Evolutionary conservation across 1,284 basidiomycete species (phyloP).

Genomic region (Inonotus obliquus): DNA sequence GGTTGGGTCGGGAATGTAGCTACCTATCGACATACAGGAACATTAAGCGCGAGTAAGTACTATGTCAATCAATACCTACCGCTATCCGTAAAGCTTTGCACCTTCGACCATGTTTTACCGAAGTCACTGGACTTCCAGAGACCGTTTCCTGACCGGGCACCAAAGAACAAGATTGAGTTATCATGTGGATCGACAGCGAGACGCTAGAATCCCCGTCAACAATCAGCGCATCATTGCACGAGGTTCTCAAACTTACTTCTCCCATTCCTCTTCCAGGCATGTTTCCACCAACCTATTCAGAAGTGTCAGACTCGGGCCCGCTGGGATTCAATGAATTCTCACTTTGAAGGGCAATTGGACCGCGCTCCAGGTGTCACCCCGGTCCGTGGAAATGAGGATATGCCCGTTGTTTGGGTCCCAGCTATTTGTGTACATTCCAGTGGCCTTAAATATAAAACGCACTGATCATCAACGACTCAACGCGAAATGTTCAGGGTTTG

Average conservation of each 20-base stretch:
- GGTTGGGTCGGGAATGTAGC: slow-evolving; percentile 49
- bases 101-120: slow-evolving; percentile 51
- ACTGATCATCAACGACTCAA: neutral
- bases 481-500: neutral
- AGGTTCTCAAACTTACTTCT: slow-evolving; percentile 25
- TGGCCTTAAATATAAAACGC: slow-evolving; percentile 33
- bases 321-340: neutral
- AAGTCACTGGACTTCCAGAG: slow-evolving; percentile 60
- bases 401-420: slow-evolving; percentile 64
- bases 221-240: neutral
- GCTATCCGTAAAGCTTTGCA: slow-evolving; percentile 50
- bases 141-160: slow-evolving; percentile 57
- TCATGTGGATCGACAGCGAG: slow-evolving; percentile 59
- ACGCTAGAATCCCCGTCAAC: slow-evolving; percentile 34
- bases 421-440: slow-evolving; percentile 62
- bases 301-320: slow-evolving; percentile 24
- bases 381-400: slow-evolving; percentile 57
- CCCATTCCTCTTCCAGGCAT: slow-evolving; percentile 61
- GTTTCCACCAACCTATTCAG: slow-evolving; percentile 39
- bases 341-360: slow-evolving; percentile 57
- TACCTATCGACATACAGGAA: slow-evolving; percentile 32
- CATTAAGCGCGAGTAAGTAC: neutral
- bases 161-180: slow-evolving; percentile 57
- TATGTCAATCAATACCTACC: slow-evolving; percentile 30
- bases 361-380: slow-evolving; percentile 48